Evolutionary conservation across 2,329 filamentous ascomycete species (phyloP).

Genomic region (Lithohypha guttulata): DNA sequence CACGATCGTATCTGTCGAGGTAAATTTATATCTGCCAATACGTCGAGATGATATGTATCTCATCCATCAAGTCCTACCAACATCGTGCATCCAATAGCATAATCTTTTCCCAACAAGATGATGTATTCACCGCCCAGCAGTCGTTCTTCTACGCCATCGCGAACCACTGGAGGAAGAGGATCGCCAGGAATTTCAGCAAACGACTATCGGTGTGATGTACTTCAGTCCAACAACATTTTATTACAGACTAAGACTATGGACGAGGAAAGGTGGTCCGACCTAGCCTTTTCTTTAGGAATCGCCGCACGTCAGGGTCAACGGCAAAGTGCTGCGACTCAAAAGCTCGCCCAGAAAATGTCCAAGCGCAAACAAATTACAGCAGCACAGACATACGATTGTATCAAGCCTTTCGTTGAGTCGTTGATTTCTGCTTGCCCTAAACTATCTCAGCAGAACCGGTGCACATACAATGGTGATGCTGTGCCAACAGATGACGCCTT

Average conservation of each 20-base stretch:
- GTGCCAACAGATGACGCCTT: conserved; percentile 15
- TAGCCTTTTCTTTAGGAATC: conserved; percentile 19
- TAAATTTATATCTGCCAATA: no score
- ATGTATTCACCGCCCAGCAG: conserved; percentile 1
- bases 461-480: conserved; percentile 13
- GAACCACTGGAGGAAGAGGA: neutral
- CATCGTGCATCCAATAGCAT: neutral
- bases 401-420: conserved; percentile 13
- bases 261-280: conserved; percentile 16
- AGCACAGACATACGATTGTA: conserved; percentile 12
- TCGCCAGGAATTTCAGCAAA: neutral
- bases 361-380: conserved; percentile 11
- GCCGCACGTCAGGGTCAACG: conserved; percentile 12
- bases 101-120: no score
- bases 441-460: conserved; percentile 12
- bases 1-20: no score
- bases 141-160: conserved; percentile 2
- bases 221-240: conserved; percentile 17
- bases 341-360: conserved; percentile 14
- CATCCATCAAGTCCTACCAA: no score
- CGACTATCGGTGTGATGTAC: conserved; percentile 14
- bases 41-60: no score
- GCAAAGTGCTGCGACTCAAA: conserved; percentile 11
- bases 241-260: conserved; percentile 16
- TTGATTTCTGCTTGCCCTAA: conserved; percentile 12